phyloP scores from a whole-genome alignment of 176 grass and related monocot genomes.

The Saccharum officinarum region DNA sequence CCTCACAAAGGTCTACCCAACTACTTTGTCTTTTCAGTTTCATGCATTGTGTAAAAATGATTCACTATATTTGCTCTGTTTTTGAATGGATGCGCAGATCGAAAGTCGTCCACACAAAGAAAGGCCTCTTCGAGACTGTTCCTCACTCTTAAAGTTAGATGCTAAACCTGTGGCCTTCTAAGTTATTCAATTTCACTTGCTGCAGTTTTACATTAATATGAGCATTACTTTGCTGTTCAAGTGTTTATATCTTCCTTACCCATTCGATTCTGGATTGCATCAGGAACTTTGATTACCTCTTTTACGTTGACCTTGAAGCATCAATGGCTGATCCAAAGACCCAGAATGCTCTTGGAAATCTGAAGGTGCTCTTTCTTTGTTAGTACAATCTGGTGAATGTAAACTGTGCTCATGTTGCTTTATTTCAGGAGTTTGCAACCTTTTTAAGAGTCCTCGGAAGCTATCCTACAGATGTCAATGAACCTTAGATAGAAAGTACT shows the following conservation, averaged over 20 bases:
- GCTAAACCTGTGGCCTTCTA: background rate
- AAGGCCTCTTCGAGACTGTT: slow-evolving; percentile 62
- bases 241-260: slow-evolving; percentile 13
- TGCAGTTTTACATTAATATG: background rate
- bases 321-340: slow-evolving; percentile 86
- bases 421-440: slow-evolving; percentile 80
- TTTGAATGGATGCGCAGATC: slow-evolving; percentile 56
- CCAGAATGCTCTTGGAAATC: slow-evolving; percentile 82
- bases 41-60: slow-evolving; percentile 30
- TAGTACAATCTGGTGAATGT: background rate
- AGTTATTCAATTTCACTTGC: slow-evolving; percentile 18
- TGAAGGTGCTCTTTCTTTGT: slow-evolving; percentile 59
- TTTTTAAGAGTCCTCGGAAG: slow-evolving; percentile 80
- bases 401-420: slow-evolving; percentile 23
- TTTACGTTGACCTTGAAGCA: slow-evolving; percentile 91
- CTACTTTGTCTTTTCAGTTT: slow-evolving; percentile 32
- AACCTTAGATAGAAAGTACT: slow-evolving; percentile 47
- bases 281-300: slow-evolving; percentile 97
- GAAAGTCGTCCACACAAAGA: slow-evolving; percentile 89
- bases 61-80: slow-evolving; percentile 15
- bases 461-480: slow-evolving; percentile 67
- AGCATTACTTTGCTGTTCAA: background rate
- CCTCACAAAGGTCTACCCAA: slow-evolving; percentile 72
- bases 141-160: slow-evolving; percentile 64
- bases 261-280: slow-evolving; percentile 7